Evolutionary conservation across 331 rosid species (phyloP), one percentile per base, ranked within the genome.

Genomic region (Spiraea crenata): DNA sequence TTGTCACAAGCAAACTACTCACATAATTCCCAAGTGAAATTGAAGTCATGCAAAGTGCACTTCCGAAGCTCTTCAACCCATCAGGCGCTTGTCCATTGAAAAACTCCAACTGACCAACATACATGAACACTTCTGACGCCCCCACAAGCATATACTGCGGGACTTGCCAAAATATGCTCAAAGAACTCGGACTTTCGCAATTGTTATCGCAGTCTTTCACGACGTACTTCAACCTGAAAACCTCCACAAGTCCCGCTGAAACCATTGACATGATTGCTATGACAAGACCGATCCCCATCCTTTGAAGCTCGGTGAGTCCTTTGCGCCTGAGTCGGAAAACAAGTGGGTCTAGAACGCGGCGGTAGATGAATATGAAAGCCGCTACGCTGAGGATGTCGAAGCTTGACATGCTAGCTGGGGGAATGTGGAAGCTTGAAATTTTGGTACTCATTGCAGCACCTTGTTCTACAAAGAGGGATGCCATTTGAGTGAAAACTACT

Each of bases 331-430:
- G 40, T 25, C 51, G 65, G 7, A 83, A 76, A 4, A 73, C 15
- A 0, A 85, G 35, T 2, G 97, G 97, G 44, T 82, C 88, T 0
- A 91, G 77, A 15, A 85, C 77, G 51, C 91, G 74, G 31, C 95
- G 49, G 35, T 82, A 88, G 6, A 88, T 49, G 89, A 90, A 90
- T 70, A 90, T 88, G 79, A 88, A 82, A 31, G 77, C 66, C 0
- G 90, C 92, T 0, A 90, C 97, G 14, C 97, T 88, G 41, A 88
- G 86, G 37, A 90, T 90, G 80, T 90, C 97, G 9, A 90, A 90
- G 76, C 89, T 61, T 8, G 97, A 88, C 97, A 90, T 90, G 84
- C 95, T 85, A 59, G 97, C 97, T 0, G 95, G 97, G n/a, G 97
- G 97, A 61, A 90, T 73, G 57, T 84, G 79, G 76, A 90, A 90